phyloP scores from a whole-genome alignment of 2,329 filamentous ascomycete genomes.

The Microcera coccophila region DNA sequence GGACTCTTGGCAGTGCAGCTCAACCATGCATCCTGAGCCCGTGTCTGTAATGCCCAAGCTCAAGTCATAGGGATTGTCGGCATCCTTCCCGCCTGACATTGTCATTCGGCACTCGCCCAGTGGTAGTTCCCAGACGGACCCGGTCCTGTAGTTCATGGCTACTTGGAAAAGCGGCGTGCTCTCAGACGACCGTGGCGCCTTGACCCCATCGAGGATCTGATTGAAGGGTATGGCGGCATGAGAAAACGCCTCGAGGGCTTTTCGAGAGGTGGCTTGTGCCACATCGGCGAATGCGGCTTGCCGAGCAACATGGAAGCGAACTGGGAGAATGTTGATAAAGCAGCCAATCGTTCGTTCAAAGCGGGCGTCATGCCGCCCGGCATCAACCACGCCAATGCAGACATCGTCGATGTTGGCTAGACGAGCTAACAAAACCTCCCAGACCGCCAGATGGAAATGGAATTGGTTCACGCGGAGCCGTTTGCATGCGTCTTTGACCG shows the following conservation, averaged over 20 bases:
- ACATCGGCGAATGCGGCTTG: slow-evolving; percentile 45
- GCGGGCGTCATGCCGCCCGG: slow-evolving; percentile 6
- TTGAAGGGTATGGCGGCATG: slow-evolving; percentile 49
- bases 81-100: no score
- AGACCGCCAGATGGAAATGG: no score
- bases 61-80: neutral
- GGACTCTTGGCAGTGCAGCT: no score
- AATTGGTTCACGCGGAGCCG: no score
- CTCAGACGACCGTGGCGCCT: slow-evolving; percentile 34
- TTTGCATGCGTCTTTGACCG: no score
- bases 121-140: neutral
- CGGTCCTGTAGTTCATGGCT: slow-evolving; percentile 29
- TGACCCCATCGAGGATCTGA: slow-evolving; percentile 42
- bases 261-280: slow-evolving; percentile 30
- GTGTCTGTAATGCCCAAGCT: neutral
- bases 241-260: slow-evolving; percentile 41
- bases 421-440: no score
- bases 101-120: neutral
- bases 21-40: no score
- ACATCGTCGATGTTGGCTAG: no score
- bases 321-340: slow-evolving; percentile 9
- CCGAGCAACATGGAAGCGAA: slow-evolving; percentile 12
- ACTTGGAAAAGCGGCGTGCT: slow-evolving; percentile 49
- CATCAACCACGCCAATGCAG: slow-evolving; percentile 10
- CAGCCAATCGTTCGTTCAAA: slow-evolving; percentile 6